phyloP scores from a whole-genome alignment of 768 basidiomycete species.

The Terana coerulea region DNA sequence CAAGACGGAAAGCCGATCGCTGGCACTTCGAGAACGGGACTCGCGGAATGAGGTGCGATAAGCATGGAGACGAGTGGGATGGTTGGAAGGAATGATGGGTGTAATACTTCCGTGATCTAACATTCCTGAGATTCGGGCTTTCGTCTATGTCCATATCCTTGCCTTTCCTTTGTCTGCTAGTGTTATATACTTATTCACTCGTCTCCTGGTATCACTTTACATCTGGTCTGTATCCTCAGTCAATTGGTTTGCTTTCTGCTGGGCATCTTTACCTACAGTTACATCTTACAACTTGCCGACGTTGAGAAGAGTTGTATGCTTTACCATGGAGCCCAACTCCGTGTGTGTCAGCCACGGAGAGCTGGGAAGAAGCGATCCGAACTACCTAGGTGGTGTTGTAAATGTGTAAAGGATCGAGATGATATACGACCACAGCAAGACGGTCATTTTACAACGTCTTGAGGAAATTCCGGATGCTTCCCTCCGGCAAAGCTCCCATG shows the following conservation, averaged over 20 bases:
- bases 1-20: neutral
- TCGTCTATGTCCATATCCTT: neutral
- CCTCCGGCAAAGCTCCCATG: conserved; percentile 36
- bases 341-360: too few species aligned
- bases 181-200: conserved; percentile 3
- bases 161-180: neutral
- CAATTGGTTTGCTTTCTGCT: conserved; percentile 6
- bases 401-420: too few species aligned
- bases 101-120: neutral
- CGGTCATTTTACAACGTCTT: conserved; percentile 18
- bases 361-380: too few species aligned
- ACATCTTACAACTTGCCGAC: too few species aligned
- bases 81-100: conserved; percentile 2
- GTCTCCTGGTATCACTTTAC: neutral
- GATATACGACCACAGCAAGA: too few species aligned
- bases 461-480: conserved; percentile 25
- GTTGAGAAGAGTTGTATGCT: too few species aligned
- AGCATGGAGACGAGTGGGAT: neutral
- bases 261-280: too few species aligned
- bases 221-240: conserved; percentile 6
- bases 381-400: too few species aligned
- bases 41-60: neutral
- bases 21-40: neutral
- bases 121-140: neutral
- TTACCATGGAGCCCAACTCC: too few species aligned